phyloP scores from a whole-genome alignment of 2,329 filamentous ascomycete genomes.

The Talaromyces sp. region DNA sequence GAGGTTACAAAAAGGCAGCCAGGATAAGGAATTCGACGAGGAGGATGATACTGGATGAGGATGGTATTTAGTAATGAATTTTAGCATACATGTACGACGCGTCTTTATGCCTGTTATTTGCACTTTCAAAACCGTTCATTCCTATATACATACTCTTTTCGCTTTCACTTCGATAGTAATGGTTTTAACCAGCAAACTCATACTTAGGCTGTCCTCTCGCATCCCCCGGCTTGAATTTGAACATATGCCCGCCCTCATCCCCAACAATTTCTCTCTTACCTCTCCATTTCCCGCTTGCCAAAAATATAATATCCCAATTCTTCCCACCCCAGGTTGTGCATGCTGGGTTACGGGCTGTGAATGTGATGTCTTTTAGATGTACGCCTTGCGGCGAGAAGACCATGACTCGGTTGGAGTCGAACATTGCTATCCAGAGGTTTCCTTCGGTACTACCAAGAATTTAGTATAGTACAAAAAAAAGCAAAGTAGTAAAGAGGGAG shows the following conservation, averaged over 20 bases:
- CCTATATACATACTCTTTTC: background rate
- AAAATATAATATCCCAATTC: constrained; percentile 33
- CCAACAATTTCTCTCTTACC: constrained; percentile 20
- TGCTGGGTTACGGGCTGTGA: constrained; percentile 32
- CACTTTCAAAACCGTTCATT: background rate
- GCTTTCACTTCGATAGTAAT: background rate
- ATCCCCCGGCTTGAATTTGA: constrained; percentile 27
- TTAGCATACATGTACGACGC: background rate
- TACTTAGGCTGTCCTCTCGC: constrained; percentile 31
- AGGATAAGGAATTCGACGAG: constrained; percentile 12
- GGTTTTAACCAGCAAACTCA: constrained; percentile 30
- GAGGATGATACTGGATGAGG: constrained; percentile 13
- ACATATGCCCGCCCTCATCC: constrained; percentile 40
- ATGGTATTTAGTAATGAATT: background rate
- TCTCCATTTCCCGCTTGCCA: constrained; percentile 30
- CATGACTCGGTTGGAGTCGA: constrained; percentile 32
- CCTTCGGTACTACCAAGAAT: constrained; percentile 27
- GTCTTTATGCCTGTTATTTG: background rate
- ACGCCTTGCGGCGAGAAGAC: constrained; percentile 32
- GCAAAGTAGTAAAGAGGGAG: background rate
- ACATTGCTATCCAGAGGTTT: constrained; percentile 39
- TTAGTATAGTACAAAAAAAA: background rate
- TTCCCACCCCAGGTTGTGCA: constrained; percentile 40
- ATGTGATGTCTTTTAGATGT: constrained; percentile 34
- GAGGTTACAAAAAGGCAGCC: constrained; percentile 19